These are phyloP conservation scores for Lunularia cruciata DNA, from an alignment of 225 moss, liverwort and hornwort genomes.

Conservation along the genomic window DNA sequence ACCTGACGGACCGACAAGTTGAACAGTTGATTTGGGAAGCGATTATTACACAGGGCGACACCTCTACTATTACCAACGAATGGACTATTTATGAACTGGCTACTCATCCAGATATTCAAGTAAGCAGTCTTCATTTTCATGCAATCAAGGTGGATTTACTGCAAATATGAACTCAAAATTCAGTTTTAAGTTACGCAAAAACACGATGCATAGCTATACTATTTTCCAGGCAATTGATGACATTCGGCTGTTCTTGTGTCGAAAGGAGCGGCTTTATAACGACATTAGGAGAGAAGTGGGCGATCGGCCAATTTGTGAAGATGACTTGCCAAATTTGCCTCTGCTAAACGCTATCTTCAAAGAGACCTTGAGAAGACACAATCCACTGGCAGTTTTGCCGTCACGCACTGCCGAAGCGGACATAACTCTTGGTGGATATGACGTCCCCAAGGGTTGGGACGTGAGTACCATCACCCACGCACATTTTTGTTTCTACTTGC, in stretches of 20 bases:
- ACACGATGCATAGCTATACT: no score
- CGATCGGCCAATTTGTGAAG: slow-evolving; percentile 52
- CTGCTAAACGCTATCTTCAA: slow-evolving; percentile 51
- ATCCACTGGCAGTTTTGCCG: slow-evolving; percentile 47
- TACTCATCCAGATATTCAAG: neutral
- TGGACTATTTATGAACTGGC: neutral
- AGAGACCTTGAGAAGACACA: slow-evolving; percentile 50
- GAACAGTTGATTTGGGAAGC: neutral
- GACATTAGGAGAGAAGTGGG: slow-evolving; percentile 45
- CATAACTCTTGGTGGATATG: slow-evolving; percentile 49
- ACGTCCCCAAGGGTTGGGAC: slow-evolving; percentile 34
- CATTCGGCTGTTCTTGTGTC: no score
- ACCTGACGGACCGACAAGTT: neutral
- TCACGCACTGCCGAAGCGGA: slow-evolving; percentile 42
- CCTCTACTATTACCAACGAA: neutral
- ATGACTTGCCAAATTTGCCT: slow-evolving; percentile 46
- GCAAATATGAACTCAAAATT: no score
- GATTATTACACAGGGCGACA: neutral
- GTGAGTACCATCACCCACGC: neutral
- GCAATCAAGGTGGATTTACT: no score
- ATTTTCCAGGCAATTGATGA: no score
- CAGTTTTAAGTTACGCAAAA: no score
- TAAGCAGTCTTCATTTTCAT: neutral
- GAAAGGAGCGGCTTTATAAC: slow-evolving; percentile 10
- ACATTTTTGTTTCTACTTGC: no score